phyloP scores from a whole-genome alignment of 495 filamentous ascomycete species.

The Annulohypoxylon nitens region DNA sequence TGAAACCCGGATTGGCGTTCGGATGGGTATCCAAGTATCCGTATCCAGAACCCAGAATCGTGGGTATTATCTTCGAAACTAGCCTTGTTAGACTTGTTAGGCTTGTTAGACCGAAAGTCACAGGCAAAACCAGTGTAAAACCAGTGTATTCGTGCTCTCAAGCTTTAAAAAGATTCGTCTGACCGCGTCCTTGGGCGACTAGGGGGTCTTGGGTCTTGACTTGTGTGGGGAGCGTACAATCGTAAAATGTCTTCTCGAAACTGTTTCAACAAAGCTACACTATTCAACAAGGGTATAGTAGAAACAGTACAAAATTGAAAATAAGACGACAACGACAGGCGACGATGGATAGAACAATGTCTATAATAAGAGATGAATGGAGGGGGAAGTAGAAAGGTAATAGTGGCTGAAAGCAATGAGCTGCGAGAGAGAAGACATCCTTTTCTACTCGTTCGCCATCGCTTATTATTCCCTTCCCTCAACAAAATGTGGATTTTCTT shows the following conservation, averaged over 20 bases:
- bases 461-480: constrained; percentile 39
- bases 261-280: constrained; percentile 27
- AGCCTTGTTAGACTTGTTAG: constrained; percentile 8
- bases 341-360: not conserved
- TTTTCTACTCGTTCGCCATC: constrained; percentile 38
- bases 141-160: constrained; percentile 19
- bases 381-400: constrained; percentile 6
- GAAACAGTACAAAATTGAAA: not conserved
- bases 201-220: constrained; percentile 10
- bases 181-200: constrained; percentile 28
- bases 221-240: constrained; percentile 26
- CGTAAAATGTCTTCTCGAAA: constrained; percentile 31
- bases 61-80: constrained; percentile 29
- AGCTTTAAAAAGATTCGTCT: constrained; percentile 33
- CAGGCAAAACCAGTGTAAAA: constrained; percentile 16
- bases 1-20: not conserved
- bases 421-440: not conserved
- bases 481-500: constrained; percentile 39
- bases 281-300: constrained; percentile 30
- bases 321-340: constrained; percentile 1
- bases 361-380: constrained; percentile 16
- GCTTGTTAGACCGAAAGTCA: constrained; percentile 21
- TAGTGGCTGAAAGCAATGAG: constrained; percentile 4
- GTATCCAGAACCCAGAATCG: not conserved
- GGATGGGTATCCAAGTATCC: not conserved